These are phyloP conservation scores for Alternaria arborescens DNA, from an alignment of 2,329 filamentous ascomycete species.

Conservation along the genomic window DNA sequence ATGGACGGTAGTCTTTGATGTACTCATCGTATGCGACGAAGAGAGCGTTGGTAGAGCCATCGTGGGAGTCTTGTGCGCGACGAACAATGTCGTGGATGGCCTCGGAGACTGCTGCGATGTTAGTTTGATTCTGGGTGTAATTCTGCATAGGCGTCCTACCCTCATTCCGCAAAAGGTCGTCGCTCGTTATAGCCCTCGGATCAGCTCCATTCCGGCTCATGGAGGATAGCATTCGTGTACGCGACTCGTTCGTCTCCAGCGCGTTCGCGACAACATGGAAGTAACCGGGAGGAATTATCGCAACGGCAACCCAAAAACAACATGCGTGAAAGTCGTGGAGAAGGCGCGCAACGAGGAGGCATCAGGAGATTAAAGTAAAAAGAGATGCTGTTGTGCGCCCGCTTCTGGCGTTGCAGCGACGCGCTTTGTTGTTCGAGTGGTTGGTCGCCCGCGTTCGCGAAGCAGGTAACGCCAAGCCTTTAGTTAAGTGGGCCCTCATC, in stretches of 20 bases:
- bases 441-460: slow-evolving; percentile 30
- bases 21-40: slow-evolving; percentile 83
- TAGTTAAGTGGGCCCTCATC: slow-evolving; percentile 14
- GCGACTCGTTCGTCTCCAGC: slow-evolving; percentile 48
- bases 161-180: slow-evolving; percentile 19
- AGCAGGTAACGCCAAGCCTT: slow-evolving; percentile 25
- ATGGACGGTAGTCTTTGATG: slow-evolving; percentile 73
- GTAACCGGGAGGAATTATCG: slow-evolving; percentile 13
- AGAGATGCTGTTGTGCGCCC: slow-evolving; percentile 22
- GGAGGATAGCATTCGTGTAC: slow-evolving; percentile 54
- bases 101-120: slow-evolving; percentile 70
- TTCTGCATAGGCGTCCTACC: neutral
- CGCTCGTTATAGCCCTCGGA: slow-evolving; percentile 51
- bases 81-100: slow-evolving; percentile 79
- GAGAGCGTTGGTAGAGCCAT: slow-evolving; percentile 74
- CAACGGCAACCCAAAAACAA: slow-evolving; percentile 10
- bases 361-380: slow-evolving; percentile 29
- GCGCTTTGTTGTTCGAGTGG: slow-evolving; percentile 42
- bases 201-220: slow-evolving; percentile 49
- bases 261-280: slow-evolving; percentile 53
- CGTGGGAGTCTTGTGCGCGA: slow-evolving; percentile 72
- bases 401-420: slow-evolving; percentile 21
- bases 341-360: slow-evolving; percentile 27
- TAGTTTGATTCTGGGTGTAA: slow-evolving; percentile 5
- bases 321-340: slow-evolving; percentile 10